Base-by-base conservation (phyloP, 257 asterid genomes). In the Avicennia marina region DNA sequence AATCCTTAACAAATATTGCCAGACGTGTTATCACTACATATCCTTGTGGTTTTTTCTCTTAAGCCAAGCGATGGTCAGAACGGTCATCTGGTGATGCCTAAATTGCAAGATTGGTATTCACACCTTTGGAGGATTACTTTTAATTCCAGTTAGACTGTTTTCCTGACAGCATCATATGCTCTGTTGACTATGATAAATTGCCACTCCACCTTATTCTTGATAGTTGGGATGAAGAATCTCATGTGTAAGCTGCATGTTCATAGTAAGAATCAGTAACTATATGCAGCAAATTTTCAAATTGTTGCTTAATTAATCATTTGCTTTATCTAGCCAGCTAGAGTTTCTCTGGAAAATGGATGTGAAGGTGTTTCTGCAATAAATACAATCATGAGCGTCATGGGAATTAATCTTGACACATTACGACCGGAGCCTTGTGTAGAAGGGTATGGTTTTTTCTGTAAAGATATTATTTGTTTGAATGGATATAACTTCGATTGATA, bases 371-470 rank as follows among this genome's bases (percentile, higher is more conserved):
- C 98, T 57, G 98, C 98, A 29, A 91, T 91, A 49, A 91, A 91
- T 40, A 91, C 96, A 38, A 88, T 91, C 73, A 91, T 91, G 98
- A 91, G 98, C 38, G 94, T 91, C 63, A 88, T 91, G 98, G 98
- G 98, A 50, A 91, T 91, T 57, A 83, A 91, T 71, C 93, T 88
- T 18, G 81, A 81, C 53, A 85, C 95, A 4, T 67, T 88, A 64
- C 75, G 87, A 41, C 98, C 98, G 0, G 98, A 91, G 79, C 98
- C 98, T 64, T 91, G 95, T 67, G 98, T 91, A 46, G 98, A 91
- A 65, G 98, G 98, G 97, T 89, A 74, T 49, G 78, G 53, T 12
- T 41, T 38, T 24, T 38, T 27, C 10, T 34, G n/a, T 53, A 7
- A 18, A 27, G 7, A 13, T 12, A 27, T 31, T 33, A 4, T 48